Evolutionary conservation across 352 stramenopile genomes (phyloP), one percentile per base, ranked within the genome.

Genomic region (Lagenidium giganteum): DNA sequence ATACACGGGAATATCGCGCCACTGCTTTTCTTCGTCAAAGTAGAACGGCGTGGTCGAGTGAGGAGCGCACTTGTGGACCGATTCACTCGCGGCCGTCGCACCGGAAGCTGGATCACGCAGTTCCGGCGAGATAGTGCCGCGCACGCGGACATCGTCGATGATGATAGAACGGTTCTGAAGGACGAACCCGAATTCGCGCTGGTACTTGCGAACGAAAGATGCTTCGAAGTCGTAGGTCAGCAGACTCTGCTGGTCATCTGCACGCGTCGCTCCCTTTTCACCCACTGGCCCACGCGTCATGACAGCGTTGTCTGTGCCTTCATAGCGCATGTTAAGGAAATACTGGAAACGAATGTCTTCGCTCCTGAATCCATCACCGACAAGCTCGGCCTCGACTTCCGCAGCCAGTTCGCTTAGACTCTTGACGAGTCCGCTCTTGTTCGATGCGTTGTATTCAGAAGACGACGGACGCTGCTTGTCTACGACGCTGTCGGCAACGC

Each of bases 321-420:
- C 71, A 64, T 98, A 99, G 12, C 97, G 85, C 72, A 99, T 93
- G 61, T 99, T 99, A 30, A 99, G 67, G 63, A 96, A 99, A 42
- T 89, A 95, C 61, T 98, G 87, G 37, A 96, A 81, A 35, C 90
- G 64, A 30, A 98, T 91, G 32, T 87, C 96, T 56, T 98, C 88
- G 18, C 51, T 59, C 37, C 85, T 75, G 39, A 98, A 89, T 18
- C 78, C 78, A 32, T 87, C 65, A n/a, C 46, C 67, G 16, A 87
- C 73, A 18, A 95, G 64, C 34, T 96, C 73, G 6, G 75, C 65
- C 21, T 80, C 46, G 0, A 76, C 75, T 48, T 91, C 72, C 17
- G 73, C 34, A 0, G 77, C 81, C 7, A 95, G 54, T 22, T 65
- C 57, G 4, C 57, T 54, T 16, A 95, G 46, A 24, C 54, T 69